Percentiles rank a stretch among this genome's conserved stretches.
These are phyloP conservation scores for Isoetes taiwanensis DNA, from an alignment of 75 land plant species.

Conservation along the genomic window DNA sequence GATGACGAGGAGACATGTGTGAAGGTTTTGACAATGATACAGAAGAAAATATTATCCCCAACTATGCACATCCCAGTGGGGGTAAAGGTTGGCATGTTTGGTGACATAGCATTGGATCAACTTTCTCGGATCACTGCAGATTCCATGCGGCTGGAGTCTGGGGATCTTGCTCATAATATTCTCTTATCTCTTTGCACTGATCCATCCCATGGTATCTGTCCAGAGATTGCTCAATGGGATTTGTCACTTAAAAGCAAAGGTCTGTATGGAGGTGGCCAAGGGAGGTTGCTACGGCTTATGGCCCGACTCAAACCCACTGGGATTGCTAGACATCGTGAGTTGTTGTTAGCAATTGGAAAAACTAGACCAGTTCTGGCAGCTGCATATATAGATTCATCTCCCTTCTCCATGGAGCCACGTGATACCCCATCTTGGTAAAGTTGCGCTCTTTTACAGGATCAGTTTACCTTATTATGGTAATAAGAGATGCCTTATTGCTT, in stretches of 20 bases:
- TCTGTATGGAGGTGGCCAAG: slow-evolving; percentile 51
- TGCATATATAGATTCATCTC: slow-evolving; percentile 63
- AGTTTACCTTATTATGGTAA: background rate
- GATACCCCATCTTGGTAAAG: slow-evolving; percentile 57
- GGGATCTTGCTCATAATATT: slow-evolving; percentile 43
- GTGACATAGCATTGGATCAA: slow-evolving; percentile 77
- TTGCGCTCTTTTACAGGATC: background rate
- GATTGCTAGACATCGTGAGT: slow-evolving; percentile 38
- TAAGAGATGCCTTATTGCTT: background rate
- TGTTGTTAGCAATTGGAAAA: slow-evolving; percentile 53
- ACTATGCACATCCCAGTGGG: slow-evolving; percentile 54
- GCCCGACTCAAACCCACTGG: slow-evolving; percentile 60
- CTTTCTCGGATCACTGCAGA: slow-evolving; percentile 41
- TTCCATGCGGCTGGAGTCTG: slow-evolving; percentile 21
- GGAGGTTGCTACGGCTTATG: slow-evolving; percentile 58
- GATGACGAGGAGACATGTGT: slow-evolving; percentile 61
- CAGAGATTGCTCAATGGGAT: slow-evolving; percentile 19
- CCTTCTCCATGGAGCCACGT: slow-evolving; percentile 70
- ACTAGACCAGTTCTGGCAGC: slow-evolving; percentile 46
- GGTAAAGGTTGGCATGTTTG: slow-evolving; percentile 80
- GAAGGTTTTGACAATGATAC: slow-evolving; percentile 42
- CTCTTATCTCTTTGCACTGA: slow-evolving; percentile 69
- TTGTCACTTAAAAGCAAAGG: background rate
- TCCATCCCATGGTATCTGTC: slow-evolving; percentile 75
- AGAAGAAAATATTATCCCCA: slow-evolving; percentile 42